A percentile compares a stretch with the other conserved stretches of the same genome.
These are phyloP conservation scores for Chalciporus sp. DNA, from an alignment of 1,284 basidiomycete species.

Conservation along the genomic window DNA sequence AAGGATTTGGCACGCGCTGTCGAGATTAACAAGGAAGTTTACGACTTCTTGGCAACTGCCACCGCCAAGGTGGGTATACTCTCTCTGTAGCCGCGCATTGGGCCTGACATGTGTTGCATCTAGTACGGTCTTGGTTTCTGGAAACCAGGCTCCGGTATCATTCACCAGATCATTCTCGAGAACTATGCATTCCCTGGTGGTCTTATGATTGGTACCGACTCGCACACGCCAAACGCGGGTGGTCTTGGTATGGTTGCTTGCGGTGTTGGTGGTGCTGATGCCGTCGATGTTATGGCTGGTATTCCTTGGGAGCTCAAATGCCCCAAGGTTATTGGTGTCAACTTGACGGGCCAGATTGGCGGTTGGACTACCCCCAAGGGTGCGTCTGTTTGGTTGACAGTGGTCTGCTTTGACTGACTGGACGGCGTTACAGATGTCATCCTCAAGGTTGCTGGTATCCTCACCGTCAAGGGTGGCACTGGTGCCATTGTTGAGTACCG, in stretches of 20 bases:
- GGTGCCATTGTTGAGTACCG: constrained; percentile 96
- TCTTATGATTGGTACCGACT: constrained; percentile 99
- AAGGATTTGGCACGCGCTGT: constrained; percentile 94
- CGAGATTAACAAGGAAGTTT: constrained; percentile 98
- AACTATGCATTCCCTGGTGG: constrained; percentile 99
- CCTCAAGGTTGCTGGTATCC: constrained; percentile 95
- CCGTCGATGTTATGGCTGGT: constrained; percentile 97
- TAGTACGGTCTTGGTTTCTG: constrained; percentile 99
- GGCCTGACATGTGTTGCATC: not conserved
- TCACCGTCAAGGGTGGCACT: constrained; percentile 98
- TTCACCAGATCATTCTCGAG: constrained; percentile 97
- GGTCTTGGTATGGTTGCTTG: constrained; percentile 99
- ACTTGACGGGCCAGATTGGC: constrained; percentile 91
- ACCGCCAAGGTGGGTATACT: constrained; percentile 77
- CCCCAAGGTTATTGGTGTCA: constrained; percentile 98
- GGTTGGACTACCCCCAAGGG: constrained; percentile 99
- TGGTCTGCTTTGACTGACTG: constrained; percentile 2
- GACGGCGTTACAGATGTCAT: constrained; percentile 72
- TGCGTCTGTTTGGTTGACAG: constrained; percentile 28
- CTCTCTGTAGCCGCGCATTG: not conserved
- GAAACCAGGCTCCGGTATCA: constrained; percentile 98
- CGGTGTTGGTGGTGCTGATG: constrained; percentile 99
- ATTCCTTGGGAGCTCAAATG: constrained; percentile 99
- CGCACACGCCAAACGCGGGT: constrained; percentile 98
- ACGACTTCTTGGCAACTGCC: constrained; percentile 98